Conservation (phyloP, 352 stramenopile species). For the Phytophthora pistaciae region DNA sequence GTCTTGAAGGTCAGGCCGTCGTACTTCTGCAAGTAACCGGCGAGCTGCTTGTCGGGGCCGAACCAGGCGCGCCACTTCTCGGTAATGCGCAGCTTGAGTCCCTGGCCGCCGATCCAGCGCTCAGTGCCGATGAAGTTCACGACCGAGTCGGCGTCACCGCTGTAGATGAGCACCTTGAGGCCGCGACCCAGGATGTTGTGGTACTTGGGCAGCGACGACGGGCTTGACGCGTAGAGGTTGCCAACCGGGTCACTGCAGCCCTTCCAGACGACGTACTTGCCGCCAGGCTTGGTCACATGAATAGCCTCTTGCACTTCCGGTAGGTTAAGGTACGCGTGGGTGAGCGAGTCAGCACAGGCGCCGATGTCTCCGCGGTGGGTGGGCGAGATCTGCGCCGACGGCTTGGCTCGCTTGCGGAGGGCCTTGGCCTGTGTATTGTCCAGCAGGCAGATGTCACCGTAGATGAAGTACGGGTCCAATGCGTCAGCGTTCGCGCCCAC, state of each 20-base stretch:
- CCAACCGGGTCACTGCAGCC: slow-evolving; percentile 73
- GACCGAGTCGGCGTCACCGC: slow-evolving; percentile 80
- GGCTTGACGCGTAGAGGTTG: slow-evolving; percentile 63
- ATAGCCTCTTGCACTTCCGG: slow-evolving; percentile 67
- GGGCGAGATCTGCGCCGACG: slow-evolving; percentile 33
- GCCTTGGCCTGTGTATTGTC: slow-evolving; percentile 61
- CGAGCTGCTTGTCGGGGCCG: slow-evolving; percentile 83
- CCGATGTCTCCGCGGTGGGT: slow-evolving; percentile 63
- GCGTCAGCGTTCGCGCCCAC: slow-evolving; percentile 47
- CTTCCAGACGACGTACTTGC: slow-evolving; percentile 59
- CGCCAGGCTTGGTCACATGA: slow-evolving; percentile 44
- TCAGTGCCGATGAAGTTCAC: slow-evolving; percentile 92
- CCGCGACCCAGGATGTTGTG: slow-evolving; percentile 61
- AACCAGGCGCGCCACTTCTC: slow-evolving; percentile 81
- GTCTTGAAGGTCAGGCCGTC: slow-evolving; percentile 91
- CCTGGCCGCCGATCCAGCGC: slow-evolving; percentile 79
- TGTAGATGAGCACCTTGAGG: slow-evolving; percentile 78
- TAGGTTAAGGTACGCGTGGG: slow-evolving; percentile 71
- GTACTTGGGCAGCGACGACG: slow-evolving; percentile 74
- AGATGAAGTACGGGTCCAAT: slow-evolving; percentile 86
- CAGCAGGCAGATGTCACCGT: slow-evolving; percentile 82
- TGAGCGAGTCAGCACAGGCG: slow-evolving; percentile 74
- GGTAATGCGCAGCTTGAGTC: slow-evolving; percentile 70
- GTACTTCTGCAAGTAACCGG: slow-evolving; percentile 89
- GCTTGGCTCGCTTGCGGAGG: slow-evolving; percentile 52